Conservation (phyloP, 2,329 filamentous ascomycete genomes). For the Monilinia polystroma region DNA sequence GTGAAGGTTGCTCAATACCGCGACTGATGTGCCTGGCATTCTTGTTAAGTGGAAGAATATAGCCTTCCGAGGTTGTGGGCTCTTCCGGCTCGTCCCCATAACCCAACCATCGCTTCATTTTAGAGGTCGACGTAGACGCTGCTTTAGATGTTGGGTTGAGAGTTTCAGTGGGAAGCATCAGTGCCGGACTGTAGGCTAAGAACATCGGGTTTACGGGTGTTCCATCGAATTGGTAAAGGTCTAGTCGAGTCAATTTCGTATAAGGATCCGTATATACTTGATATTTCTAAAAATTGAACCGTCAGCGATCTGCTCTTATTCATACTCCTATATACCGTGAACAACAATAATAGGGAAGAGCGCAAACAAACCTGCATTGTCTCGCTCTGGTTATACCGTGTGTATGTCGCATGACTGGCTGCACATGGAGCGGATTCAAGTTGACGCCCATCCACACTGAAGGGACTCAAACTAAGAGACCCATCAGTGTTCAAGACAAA, state of each 20-base stretch:
- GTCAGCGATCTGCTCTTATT: neutral
- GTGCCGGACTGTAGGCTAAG: conserved; percentile 58
- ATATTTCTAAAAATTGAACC: conserved; percentile 38
- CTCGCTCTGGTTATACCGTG: conserved; percentile 65
- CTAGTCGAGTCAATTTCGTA: conserved; percentile 60
- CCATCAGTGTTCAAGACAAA: conserved; percentile 57
- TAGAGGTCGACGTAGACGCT: conserved; percentile 42
- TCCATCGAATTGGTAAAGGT: conserved; percentile 64
- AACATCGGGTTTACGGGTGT: conserved; percentile 67
- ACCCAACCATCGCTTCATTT: conserved; percentile 40
- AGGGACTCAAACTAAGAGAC: conserved; percentile 58
- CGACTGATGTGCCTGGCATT: conserved; percentile 38
- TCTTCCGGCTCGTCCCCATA: conserved; percentile 36
- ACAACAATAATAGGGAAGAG: neutral
- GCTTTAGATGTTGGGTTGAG: conserved; percentile 54
- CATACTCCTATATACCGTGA: neutral
- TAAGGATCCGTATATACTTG: conserved; percentile 55
- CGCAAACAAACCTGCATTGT: conserved; percentile 53
- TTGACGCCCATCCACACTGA: conserved; percentile 66
- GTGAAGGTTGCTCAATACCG: conserved; percentile 26
- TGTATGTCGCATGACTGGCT: conserved; percentile 53
- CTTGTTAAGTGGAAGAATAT: conserved; percentile 36
- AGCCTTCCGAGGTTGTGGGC: conserved; percentile 41
- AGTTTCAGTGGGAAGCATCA: conserved; percentile 68
- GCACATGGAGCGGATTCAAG: conserved; percentile 64